Conservation (phyloP, 176 grass and related monocot genomes). For the Zea luxurians region DNA sequence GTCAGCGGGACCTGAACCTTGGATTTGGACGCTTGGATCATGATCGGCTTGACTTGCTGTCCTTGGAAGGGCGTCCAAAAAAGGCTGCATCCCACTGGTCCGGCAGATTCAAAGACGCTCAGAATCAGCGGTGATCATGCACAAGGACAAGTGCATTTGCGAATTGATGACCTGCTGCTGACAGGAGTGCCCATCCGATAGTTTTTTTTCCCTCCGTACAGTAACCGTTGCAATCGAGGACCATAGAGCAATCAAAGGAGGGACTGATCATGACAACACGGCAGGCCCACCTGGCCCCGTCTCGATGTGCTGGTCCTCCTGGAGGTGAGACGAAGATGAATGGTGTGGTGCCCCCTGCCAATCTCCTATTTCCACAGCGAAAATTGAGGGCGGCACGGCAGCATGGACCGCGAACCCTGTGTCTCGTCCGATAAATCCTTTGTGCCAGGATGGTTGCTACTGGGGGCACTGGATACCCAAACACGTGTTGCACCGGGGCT, state of each 20-base stretch:
- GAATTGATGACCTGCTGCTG: background rate
- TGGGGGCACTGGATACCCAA: slow-evolving; percentile 7
- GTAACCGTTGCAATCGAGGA: slow-evolving; percentile 20
- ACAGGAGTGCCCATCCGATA: background rate
- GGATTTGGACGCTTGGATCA: background rate
- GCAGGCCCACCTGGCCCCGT: background rate
- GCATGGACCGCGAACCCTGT: slow-evolving; percentile 22
- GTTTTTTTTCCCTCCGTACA: too few relatives aligned
- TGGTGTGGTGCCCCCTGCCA: slow-evolving; percentile 28
- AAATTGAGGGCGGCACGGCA: slow-evolving; percentile 34
- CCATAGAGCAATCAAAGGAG: background rate
- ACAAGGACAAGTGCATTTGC: slow-evolving; percentile 1
- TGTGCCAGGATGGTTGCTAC: slow-evolving; percentile 34
- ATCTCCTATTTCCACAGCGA: slow-evolving; percentile 33
- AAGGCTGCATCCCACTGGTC: background rate
- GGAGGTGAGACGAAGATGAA: background rate
- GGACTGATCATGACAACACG: background rate
- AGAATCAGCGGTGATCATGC: background rate
- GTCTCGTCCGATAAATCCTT: slow-evolving; percentile 38
- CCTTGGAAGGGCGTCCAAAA: background rate
- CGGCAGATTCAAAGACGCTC: background rate
- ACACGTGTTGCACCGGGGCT: background rate
- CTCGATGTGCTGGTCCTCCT: background rate
- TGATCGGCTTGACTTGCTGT: background rate
- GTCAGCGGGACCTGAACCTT: background rate